Evolutionary conservation across 83 land plant genomes (phyloP).

Genomic region (Thuja plicata): DNA sequence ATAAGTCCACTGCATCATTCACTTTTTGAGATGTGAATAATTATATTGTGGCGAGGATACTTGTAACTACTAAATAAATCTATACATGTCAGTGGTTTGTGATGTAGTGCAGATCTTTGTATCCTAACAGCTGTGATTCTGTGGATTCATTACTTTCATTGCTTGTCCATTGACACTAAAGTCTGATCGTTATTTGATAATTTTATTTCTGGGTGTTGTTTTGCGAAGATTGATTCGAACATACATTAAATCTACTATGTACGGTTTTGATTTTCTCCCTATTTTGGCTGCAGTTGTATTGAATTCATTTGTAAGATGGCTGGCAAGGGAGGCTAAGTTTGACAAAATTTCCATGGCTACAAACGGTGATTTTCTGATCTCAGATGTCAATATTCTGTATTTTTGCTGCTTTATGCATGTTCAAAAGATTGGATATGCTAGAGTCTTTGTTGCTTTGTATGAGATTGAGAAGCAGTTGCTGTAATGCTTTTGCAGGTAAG

Average conservation of each 20-base stretch:
- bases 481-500: neutral
- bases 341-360: constrained; percentile 7
- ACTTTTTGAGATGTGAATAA: neutral
- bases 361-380: neutral
- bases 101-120: neutral
- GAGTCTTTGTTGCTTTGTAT: neutral
- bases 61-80: neutral
- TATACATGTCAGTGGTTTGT: neutral
- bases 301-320: neutral
- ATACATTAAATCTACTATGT: neutral
- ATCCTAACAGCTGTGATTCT: neutral
- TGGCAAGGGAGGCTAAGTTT: constrained; percentile 2
- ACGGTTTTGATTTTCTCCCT: neutral
- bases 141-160: neutral
- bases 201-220: neutral
- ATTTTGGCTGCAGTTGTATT: constrained; percentile 1
- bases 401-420: neutral
- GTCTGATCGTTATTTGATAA: neutral
- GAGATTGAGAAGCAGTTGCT: neutral
- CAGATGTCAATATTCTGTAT: neutral
- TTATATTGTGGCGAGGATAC: neutral
- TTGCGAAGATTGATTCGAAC: neutral
- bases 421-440: neutral
- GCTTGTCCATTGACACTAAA: neutral
- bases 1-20: neutral